Evolutionary conservation across 768 basidiomycete genomes (phyloP), one percentile per base, ranked within the genome.

Genomic region (Macrocybe gigantea): DNA sequence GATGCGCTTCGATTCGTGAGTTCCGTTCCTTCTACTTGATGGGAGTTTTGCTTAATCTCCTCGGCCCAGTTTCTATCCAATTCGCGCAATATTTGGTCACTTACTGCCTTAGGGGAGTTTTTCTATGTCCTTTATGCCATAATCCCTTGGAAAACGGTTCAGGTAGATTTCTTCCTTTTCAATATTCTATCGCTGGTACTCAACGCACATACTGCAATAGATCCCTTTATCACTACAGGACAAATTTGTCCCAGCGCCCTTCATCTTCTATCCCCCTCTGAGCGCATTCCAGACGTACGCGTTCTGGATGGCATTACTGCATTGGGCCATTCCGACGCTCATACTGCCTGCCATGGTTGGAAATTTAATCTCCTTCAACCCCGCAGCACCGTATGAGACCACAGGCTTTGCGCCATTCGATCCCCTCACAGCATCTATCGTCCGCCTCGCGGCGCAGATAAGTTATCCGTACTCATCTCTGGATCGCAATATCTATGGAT

Each of bases 241-340:
- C 52, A 55, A 56, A 7, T 51, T 41, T 6, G 55, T 53, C 35
- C 50, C 56, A 15, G 42, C 58, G 10, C 7, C 72, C 7, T 53
- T 60, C 8, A 41, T 82, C 35, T 61, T 64, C n/a, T 83, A 81
- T 52, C 75, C 81, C 3, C 79, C 79, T 0, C 51, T 66, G 6
- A 49, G 50, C 38, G 67, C 67, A 8, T 73, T 84, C 62, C 66
- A 68, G 44, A 70, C 72, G 7, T 55, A 57, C 11, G 67, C 70
- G 2, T 77, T 83, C 48, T 81, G 78, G 75, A 61, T 65, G 31
- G 72, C 78, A 35, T 61, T 86, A 8, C 51, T 77, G 6, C 79
- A 84, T 55, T 87, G 85, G 84, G 68, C 70, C 30, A 56, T 85
- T 37, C 84, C 85, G 3, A 71, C 82, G 10, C 51, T 87, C 33